Base-by-base conservation (phyloP, 2,329 filamentous ascomycete genomes). In the Trichophyton benhamiae region DNA sequence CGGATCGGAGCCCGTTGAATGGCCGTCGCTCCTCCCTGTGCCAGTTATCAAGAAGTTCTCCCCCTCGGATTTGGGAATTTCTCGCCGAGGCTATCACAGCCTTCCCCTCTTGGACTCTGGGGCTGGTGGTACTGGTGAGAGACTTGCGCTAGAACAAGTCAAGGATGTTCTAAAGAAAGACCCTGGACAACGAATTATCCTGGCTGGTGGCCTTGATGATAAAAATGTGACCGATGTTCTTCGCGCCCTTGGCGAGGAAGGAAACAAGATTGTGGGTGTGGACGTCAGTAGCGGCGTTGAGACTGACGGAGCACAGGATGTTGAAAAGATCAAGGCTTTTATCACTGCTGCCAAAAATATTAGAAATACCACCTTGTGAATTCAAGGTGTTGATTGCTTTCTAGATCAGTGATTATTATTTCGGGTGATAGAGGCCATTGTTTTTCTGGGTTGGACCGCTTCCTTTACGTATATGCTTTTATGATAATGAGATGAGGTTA, bases 211-310 rank as follows among this genome's bases (percentile, higher is more conserved):
- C 0, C 72, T 99, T 61, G 85, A 85, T 63, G 84, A 89, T 0
- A 83, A 86, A 2, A 99, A 96, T 69, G 87, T 99, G 3, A 78
- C 77, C 0, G 78, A 83, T 3, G 81, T 83, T 6, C 77, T 99
- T 17, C 76, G 79, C 22, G 80, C 81, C 13, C 76, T 92, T 15
- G 87, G 85, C 0, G 77, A 81, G 5, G 72, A 83, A 8, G 78
- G 79, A 27, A 78, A 78, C 8, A 83, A 86, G 63, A 83, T 96
- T 11, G 77, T 91, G 38, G 91, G 87, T 1, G 88, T 99, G 2
- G 94, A 99, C 77, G 89, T 96, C 20, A 96, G 91, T 73, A 96
- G 89, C 69, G 95, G 95, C 0, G 91, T 99, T 1, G 94, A 97
- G 75, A 85, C 84, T 41, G 82, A 87, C 67, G 92, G 91, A 1